A percentile compares a stretch with the other conserved stretches of the same genome.
phyloP scores from a whole-genome alignment of 2,329 filamentous ascomycete species.

The Curvularia hawaiiensis region DNA sequence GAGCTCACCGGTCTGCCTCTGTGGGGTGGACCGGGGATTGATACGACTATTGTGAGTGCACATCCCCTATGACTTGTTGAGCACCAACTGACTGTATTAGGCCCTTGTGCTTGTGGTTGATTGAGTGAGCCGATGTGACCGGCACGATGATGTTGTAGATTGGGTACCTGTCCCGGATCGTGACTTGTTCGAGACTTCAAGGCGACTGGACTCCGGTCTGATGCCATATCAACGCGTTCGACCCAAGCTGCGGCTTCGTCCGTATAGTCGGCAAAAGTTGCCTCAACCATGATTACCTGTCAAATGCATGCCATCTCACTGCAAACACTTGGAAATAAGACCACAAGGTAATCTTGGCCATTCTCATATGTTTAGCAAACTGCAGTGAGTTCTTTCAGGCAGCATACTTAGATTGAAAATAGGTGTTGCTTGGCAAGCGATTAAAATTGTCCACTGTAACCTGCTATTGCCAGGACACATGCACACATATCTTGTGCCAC shows the following conservation, averaged over 20 bases:
- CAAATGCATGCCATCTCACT: background rate
- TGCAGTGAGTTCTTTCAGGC: background rate
- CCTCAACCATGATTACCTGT: background rate
- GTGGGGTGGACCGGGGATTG: slow-evolving; percentile 20
- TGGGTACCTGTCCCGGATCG: background rate
- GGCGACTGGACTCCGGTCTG: background rate
- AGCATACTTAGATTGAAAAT: background rate
- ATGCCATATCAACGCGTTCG: background rate
- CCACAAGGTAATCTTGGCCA: too few relatives aligned
- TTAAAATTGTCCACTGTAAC: background rate
- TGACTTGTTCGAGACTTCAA: background rate
- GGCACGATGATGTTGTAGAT: background rate
- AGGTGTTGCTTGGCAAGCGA: background rate
- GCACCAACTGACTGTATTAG: background rate
- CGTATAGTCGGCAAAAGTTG: slow-evolving; percentile 2
- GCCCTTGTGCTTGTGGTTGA: background rate
- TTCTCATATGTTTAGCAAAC: background rate
- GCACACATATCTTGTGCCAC: background rate
- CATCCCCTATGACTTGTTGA: background rate
- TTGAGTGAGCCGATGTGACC: background rate
- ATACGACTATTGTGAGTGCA: slow-evolving; percentile 21
- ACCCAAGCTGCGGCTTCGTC: background rate
- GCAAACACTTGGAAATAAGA: background rate
- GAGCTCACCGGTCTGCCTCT: slow-evolving; percentile 24
- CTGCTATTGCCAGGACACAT: background rate